Base-by-base conservation (phyloP, 768 basidiomycete genomes). In the Tephrocybe sp. region DNA sequence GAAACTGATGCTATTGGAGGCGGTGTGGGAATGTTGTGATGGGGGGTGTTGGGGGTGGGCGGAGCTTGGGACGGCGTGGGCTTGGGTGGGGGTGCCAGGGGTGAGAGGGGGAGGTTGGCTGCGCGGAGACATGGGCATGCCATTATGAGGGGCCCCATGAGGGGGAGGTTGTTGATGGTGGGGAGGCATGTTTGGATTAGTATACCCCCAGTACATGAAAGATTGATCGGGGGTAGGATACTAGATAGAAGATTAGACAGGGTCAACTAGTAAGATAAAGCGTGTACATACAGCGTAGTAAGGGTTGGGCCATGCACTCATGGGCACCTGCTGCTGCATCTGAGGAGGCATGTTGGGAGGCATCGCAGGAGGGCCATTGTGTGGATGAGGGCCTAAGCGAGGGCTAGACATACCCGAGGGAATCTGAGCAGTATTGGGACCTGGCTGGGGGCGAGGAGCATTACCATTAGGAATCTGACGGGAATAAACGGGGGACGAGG, bases 61-160 rank as follows among this genome's bases (percentile, higher is more conserved):
- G 42, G 64, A 62, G 48, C 55, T 62, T 9, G 84, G 79, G 31
- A 77, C 64, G 14, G 87, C 78, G 50, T 85, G 87, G 2, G 80
- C 48, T 49, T 79, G 71, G 1, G 83, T 86, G n/a, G 89, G 86
- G 1, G 88, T 89, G 26, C 79, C 80, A 11, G 87, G 83, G 58
- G 80, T 83, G 14, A 86, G 72, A 43, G 78, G 73, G 31, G 75
- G 62, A 35, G 77, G 67, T 44, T 67, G 78, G 60, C 78, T 83
- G 56, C 85, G 80, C 33, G 88, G 87, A 13, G 88, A 89, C 74
- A 89, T 80, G 4, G 85, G 75, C 67, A 84, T 79, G 45, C 69
- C 68, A 30, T 70, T 55, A 57, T 81, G 76, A 42, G 74, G 75
- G 22, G 73, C 75, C 26, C 69, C 72, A 54, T 80, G 76, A 32